A percentile compares a stretch with the other conserved stretches of the same genome.
phyloP scores from a whole-genome alignment of 306 rosid species.

The Fagus crenata region DNA sequence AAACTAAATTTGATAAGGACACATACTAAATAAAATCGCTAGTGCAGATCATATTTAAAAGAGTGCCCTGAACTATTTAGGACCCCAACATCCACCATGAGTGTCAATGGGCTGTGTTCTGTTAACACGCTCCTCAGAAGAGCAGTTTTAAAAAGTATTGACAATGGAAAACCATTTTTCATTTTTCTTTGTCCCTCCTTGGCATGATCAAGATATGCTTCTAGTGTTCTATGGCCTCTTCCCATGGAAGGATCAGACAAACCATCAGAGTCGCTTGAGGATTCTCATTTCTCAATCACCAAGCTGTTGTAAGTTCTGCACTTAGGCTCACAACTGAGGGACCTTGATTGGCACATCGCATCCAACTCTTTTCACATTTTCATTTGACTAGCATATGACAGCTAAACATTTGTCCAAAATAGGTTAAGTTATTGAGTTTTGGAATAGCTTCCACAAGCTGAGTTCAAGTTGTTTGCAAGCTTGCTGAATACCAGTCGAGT shows the following conservation, averaged over 20 bases:
- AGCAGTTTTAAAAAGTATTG: too few relatives aligned
- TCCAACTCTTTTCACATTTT: neutral
- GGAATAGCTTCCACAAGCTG: neutral
- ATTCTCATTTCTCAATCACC: constrained; percentile 3
- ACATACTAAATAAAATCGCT: too few relatives aligned
- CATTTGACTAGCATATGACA: neutral
- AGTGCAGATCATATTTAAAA: neutral
- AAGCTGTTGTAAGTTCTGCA: neutral
- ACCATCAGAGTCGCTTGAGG: neutral
- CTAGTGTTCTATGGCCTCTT: neutral
- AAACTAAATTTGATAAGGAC: too few relatives aligned
- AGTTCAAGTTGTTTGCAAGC: neutral
- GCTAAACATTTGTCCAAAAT: neutral
- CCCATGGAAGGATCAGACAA: neutral
- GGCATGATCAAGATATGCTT: neutral
- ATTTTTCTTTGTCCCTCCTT: neutral
- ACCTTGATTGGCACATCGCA: neutral
- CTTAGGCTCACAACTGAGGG: neutral
- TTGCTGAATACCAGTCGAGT: neutral
- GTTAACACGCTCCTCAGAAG: neutral
- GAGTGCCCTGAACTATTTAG: neutral
- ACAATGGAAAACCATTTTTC: neutral
- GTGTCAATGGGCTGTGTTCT: neutral
- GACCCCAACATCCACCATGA: neutral
- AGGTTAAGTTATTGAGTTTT: neutral